These are phyloP conservation scores for Amphicarpaea edgeworthii DNA, from an alignment of 306 rosid species.

Conservation along the genomic window DNA sequence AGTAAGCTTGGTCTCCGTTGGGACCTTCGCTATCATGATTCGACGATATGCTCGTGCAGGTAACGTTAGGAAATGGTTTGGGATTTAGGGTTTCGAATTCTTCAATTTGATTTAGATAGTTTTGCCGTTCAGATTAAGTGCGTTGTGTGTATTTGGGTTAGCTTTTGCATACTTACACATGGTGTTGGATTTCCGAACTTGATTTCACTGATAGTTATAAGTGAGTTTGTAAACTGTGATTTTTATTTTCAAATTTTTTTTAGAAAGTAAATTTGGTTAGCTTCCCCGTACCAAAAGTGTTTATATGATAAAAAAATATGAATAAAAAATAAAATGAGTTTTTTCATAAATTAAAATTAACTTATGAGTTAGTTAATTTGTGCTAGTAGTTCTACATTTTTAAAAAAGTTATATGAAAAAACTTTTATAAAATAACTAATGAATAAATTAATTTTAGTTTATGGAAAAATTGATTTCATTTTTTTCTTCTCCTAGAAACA, in stretches of 20 bases:
- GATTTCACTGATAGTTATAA: neutral
- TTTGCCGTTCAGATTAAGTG: neutral
- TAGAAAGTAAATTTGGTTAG: neutral
- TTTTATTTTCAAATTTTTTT: neutral
- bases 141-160: neutral
- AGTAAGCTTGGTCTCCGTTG: conserved; percentile 56
- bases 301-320: too few species aligned
- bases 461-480: too few species aligned
- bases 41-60: conserved; percentile 88
- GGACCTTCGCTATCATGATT: conserved; percentile 75
- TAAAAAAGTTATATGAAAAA: too few species aligned
- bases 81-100: neutral
- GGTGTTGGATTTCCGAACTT: neutral
- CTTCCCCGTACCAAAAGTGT: too few species aligned
- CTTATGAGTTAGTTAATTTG: too few species aligned
- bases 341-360: too few species aligned
- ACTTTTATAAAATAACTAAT: too few species aligned
- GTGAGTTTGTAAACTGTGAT: neutral
- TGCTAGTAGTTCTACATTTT: too few species aligned
- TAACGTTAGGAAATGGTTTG: conserved; percentile 29
- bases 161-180: neutral
- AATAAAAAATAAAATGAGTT: too few species aligned
- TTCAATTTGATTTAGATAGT: neutral
- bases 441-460: too few species aligned
- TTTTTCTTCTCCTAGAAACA: too few species aligned